Conservation (phyloP, 805 yeast species). For the Suhomyces tanzawaensis region DNA sequence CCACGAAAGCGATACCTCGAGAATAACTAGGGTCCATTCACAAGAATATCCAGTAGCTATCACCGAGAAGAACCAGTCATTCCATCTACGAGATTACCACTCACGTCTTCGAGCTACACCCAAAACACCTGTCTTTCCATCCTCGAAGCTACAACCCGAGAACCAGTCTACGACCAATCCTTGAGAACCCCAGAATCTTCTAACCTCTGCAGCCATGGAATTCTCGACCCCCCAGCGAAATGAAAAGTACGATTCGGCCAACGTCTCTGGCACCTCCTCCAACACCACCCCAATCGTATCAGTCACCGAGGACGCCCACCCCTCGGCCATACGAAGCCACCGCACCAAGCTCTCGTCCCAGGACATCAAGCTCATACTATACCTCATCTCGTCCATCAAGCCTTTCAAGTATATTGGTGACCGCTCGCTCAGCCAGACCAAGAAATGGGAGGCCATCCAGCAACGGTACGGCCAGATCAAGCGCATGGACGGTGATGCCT, state of each 20-base stretch:
- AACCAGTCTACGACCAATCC: too few relatives aligned
- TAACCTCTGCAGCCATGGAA: not conserved
- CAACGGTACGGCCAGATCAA: conserved; percentile 20
- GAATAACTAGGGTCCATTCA: too few relatives aligned
- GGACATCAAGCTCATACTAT: conserved; percentile 31
- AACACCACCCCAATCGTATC: conserved; percentile 1
- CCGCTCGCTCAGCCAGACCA: conserved; percentile 29
- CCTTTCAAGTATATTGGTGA: conserved; percentile 40
- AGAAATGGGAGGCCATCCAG: conserved; percentile 36
- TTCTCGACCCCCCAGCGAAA: not conserved
- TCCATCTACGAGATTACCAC: too few relatives aligned
- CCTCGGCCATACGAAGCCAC: not conserved
- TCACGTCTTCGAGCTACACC: too few relatives aligned
- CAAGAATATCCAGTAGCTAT: too few relatives aligned
- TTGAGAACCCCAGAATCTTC: too few relatives aligned
- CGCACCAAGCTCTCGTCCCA: conserved; percentile 25
- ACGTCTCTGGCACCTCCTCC: conserved; percentile 1
- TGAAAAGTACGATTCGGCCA: not conserved
- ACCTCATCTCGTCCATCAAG: conserved; percentile 27
- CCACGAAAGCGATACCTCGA: too few relatives aligned
- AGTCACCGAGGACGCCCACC: not conserved
- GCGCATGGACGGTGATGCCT: conserved; percentile 3
- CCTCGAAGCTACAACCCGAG: too few relatives aligned
- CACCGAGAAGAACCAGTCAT: too few relatives aligned
- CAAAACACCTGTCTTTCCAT: too few relatives aligned